Conservation (phyloP, 2,329 filamentous ascomycete species). For the Clarireedia homoeocarpa region DNA sequence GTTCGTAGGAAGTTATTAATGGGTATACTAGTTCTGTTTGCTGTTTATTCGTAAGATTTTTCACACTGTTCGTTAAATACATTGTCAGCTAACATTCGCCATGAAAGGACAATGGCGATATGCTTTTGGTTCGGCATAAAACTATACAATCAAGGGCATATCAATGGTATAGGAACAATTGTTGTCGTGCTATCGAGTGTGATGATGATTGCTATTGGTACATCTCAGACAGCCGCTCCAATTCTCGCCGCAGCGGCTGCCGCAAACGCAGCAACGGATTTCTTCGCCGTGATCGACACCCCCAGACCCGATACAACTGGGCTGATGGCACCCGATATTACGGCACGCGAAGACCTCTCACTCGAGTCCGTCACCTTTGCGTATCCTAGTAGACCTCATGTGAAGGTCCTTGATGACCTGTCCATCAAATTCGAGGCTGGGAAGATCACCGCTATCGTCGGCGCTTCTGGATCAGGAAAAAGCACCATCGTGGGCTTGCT, state of each 20-base stretch:
- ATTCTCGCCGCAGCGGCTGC: conserved; percentile 39
- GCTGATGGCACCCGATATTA: conserved; percentile 39
- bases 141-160: conserved; percentile 38
- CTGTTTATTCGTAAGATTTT: conserved; percentile 24
- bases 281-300: conserved; percentile 30
- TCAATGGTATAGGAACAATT: conserved; percentile 45
- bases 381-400: conserved; percentile 28
- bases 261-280: conserved; percentile 30
- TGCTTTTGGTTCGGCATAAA: conserved; percentile 57
- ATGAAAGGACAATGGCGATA: conserved; percentile 43
- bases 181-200: conserved; percentile 32
- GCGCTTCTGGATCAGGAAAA: conserved; percentile 35
- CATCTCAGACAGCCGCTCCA: conserved; percentile 49
- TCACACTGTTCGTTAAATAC: neutral
- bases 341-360: conserved; percentile 32
- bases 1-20: neutral
- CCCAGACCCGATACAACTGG: conserved; percentile 31
- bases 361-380: conserved; percentile 29
- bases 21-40: conserved; percentile 29
- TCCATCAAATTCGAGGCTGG: conserved; percentile 28
- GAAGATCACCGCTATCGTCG: conserved; percentile 36
- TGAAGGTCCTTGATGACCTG: conserved; percentile 29
- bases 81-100: neutral
- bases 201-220: conserved; percentile 16
- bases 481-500: conserved; percentile 35